A percentile compares a stretch with the other conserved stretches of the same genome.
Evolutionary conservation across 495 filamentous ascomycete species (phyloP).

Genomic region (Aspergillus egyptiacus): DNA sequence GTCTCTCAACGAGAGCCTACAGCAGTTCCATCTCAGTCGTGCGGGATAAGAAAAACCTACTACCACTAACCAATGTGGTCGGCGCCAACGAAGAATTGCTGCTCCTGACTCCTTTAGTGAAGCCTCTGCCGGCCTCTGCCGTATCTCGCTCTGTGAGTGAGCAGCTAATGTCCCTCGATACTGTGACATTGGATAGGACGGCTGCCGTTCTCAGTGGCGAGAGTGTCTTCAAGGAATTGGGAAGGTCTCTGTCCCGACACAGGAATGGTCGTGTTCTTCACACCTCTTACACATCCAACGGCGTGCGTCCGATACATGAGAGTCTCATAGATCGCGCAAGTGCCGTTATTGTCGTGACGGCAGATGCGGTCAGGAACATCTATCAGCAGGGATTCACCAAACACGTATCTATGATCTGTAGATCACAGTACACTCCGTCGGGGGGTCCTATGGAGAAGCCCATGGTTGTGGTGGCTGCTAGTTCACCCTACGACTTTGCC

Average conservation of each 20-base stretch:
- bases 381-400: conserved; percentile 91
- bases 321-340: conserved; percentile 80
- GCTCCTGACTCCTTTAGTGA: conserved; percentile 76
- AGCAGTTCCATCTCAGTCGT: conserved; percentile 82
- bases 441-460: conserved; percentile 57
- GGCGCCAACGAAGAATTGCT: conserved; percentile 79
- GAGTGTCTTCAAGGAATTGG: conserved; percentile 78
- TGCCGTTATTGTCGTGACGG: conserved; percentile 80
- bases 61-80: conserved; percentile 71
- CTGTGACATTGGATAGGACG: conserved; percentile 51
- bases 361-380: conserved; percentile 82
- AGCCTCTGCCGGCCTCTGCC: conserved; percentile 78
- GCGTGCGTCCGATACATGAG: conserved; percentile 82
- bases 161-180: conserved; percentile 46
- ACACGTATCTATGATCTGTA: conserved; percentile 91
- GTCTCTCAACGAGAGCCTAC: conserved; percentile 74
- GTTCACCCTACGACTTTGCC: conserved; percentile 92
- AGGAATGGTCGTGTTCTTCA: conserved; percentile 76
- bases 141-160: conserved; percentile 52
- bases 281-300: conserved; percentile 87
- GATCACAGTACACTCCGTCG: conserved; percentile 52
- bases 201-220: conserved; percentile 78
- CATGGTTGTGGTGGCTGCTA: conserved; percentile 79
- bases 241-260: conserved; percentile 72
- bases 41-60: conserved; percentile 68